Percentiles rank a stretch among this genome's conserved stretches.
Conservation (phyloP, 441 rosid genomes). For the Populus trichocarpa region DNA sequence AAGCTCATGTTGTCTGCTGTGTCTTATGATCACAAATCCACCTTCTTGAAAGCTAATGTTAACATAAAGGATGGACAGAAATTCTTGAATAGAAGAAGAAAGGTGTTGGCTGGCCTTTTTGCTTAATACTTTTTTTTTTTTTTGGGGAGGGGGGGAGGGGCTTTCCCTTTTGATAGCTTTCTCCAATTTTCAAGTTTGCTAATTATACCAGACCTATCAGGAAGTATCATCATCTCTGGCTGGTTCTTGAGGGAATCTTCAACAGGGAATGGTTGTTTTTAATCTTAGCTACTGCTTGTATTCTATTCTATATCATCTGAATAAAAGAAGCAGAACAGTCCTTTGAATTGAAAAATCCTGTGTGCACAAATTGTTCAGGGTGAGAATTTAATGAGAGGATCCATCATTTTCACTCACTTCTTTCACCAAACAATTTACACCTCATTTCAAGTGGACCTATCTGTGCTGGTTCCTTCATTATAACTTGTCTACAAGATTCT, state of each 20-base stretch:
- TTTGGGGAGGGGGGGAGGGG: neutral
- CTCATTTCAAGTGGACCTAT: neutral
- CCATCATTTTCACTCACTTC: constrained; percentile 31
- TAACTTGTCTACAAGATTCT: constrained; percentile 46
- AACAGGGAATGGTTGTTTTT: constrained; percentile 10
- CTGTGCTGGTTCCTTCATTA: constrained; percentile 33
- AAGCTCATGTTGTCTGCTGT: constrained; percentile 2
- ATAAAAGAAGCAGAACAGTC: neutral
- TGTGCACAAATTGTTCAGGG: constrained; percentile 4
- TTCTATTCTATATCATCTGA: constrained; percentile 4
- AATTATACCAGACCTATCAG: constrained; percentile 11
- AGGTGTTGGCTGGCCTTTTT: constrained; percentile 4
- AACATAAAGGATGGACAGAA: neutral
- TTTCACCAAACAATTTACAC: constrained; percentile 26
- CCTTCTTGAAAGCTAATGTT: constrained; percentile 1
- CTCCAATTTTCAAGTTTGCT: constrained; percentile 7
- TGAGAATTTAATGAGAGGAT: constrained; percentile 22
- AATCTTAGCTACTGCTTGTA: constrained; percentile 3
- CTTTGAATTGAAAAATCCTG: constrained; percentile 9
- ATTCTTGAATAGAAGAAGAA: neutral
- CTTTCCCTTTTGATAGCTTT: neutral
- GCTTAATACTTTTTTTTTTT: neutral
- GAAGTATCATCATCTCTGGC: constrained; percentile 16
- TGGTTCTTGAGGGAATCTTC: constrained; percentile 28
- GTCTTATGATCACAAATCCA: neutral